Evolutionary conservation across 495 filamentous ascomycete species (phyloP).

Genomic region (Aspergillus funiculosus): DNA sequence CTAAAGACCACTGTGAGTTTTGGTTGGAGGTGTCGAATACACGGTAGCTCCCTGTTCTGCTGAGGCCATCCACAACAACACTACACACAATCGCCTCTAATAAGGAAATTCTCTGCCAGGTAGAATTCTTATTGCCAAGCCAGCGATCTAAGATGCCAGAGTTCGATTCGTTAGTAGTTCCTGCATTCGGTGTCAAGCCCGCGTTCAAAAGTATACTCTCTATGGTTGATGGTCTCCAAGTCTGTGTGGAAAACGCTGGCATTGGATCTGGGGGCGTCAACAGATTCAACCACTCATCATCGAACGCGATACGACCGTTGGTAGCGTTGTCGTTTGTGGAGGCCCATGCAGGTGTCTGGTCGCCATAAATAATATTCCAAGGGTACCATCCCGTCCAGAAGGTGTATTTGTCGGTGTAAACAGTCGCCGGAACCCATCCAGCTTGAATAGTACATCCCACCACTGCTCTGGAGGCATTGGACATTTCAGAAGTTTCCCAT

Average conservation of each 20-base stretch:
- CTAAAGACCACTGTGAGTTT: constrained; percentile 6
- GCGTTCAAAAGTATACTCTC: constrained; percentile 15
- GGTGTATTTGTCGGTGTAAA: constrained; percentile 17
- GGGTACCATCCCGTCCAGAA: constrained; percentile 6
- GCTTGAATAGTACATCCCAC: constrained; percentile 18
- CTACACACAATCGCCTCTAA: constrained; percentile 14
- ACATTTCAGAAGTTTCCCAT: constrained; percentile 3
- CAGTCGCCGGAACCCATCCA: constrained; percentile 14
- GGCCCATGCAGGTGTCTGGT: constrained; percentile 4
- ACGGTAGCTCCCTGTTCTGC: constrained; percentile 7
- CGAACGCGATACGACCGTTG: constrained; percentile 9
- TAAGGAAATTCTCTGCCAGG: background rate
- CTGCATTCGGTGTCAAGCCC: background rate
- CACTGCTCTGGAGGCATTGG: constrained; percentile 11
- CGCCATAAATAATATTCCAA: constrained; percentile 14
- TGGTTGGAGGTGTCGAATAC: constrained; percentile 10
- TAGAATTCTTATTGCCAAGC: background rate
- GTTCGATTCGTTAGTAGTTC: background rate
- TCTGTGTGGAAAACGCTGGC: background rate
- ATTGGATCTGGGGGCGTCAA: constrained; percentile 13
- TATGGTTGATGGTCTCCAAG: constrained; percentile 14
- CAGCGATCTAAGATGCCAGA: background rate
- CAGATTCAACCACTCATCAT: constrained; percentile 9
- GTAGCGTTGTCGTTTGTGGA: background rate
- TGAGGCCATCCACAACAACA: constrained; percentile 15